phyloP scores from a whole-genome alignment of 2,329 filamentous ascomycete species.

The Colletotrichum godetiae region DNA sequence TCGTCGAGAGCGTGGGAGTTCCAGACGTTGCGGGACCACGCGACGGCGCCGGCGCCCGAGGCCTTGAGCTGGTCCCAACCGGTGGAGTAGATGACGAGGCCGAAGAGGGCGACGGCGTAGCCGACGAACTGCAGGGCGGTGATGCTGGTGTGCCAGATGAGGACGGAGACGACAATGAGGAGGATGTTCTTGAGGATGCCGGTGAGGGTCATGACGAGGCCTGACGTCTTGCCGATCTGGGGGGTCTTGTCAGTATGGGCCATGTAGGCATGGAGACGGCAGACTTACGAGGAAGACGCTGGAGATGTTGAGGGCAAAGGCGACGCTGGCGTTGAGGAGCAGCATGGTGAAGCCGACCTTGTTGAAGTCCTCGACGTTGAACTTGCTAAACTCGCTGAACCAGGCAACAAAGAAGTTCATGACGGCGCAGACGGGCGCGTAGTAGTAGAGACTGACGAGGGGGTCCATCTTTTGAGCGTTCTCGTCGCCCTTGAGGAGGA shows the following conservation, averaged over 20 bases:
- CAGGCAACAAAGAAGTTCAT: conserved; percentile 82
- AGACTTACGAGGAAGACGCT: conserved; percentile 84
- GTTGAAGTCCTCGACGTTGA: conserved; percentile 75
- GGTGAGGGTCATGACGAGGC: conserved; percentile 85
- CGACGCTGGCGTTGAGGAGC: conserved; percentile 79
- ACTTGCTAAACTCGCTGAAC: conserved; percentile 73
- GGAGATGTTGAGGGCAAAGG: conserved; percentile 84
- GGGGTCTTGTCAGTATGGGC: conserved; percentile 26
- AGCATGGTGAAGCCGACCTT: conserved; percentile 74
- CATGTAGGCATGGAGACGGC: neutral
- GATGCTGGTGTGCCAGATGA: conserved; percentile 82
- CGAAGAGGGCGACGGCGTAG: conserved; percentile 75
- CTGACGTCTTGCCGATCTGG: conserved; percentile 89
- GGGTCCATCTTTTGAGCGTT: conserved; percentile 81
- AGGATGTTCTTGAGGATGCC: conserved; percentile 91
- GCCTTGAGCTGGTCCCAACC: conserved; percentile 46
- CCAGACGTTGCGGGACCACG: conserved; percentile 35
- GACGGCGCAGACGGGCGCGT: conserved; percentile 83
- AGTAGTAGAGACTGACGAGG: conserved; percentile 90
- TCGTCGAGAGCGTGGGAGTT: conserved; percentile 36
- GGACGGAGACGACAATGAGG: conserved; percentile 79
- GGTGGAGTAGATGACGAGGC: conserved; percentile 63
- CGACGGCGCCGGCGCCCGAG: conserved; percentile 16
- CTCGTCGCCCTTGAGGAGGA: conserved; percentile 79
- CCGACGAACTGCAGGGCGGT: conserved; percentile 78